Evolutionary conservation across 257 asterid species (phyloP).

Genomic region (Rubia yunnanensis): DNA sequence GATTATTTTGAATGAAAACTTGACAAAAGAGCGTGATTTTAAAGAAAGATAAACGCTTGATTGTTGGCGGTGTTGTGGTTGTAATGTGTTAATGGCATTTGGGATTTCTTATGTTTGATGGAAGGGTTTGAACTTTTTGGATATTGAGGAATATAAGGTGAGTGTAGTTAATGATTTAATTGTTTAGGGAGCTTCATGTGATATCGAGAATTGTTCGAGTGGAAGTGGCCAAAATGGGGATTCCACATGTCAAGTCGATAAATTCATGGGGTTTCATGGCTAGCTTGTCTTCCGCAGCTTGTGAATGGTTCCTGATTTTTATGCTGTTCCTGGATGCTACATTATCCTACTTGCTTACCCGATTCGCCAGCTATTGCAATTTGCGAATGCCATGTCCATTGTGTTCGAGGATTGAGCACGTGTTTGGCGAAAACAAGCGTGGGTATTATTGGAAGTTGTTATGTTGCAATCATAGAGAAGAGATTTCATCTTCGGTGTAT

Average conservation of each 20-base stretch:
- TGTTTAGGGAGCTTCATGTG: constrained; percentile 27
- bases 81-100: constrained; percentile 3
- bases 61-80: neutral
- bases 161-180: constrained; percentile 17
- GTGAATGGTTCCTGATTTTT: constrained; percentile 80
- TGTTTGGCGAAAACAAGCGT: constrained; percentile 32
- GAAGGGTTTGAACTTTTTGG: neutral
- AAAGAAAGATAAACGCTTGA: neutral
- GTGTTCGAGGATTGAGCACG: constrained; percentile 57
- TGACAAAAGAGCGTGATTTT: neutral
- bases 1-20: neutral
- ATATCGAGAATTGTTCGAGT: constrained; percentile 22
- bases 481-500: constrained; percentile 53
- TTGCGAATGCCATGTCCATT: constrained; percentile 56
- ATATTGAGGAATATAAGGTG: constrained; percentile 18
- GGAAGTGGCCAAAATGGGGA: constrained; percentile 44
- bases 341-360: constrained; percentile 41
- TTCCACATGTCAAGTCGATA: constrained; percentile 30
- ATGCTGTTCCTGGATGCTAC: constrained; percentile 55
- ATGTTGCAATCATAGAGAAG: constrained; percentile 55
- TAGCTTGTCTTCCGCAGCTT: constrained; percentile 67
- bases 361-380: constrained; percentile 54
- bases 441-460: constrained; percentile 36
- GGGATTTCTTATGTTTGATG: constrained; percentile 1
- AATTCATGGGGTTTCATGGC: constrained; percentile 37